Evolutionary conservation across 257 asterid genomes (phyloP).

Genomic region (Solanum chiquidenum): DNA sequence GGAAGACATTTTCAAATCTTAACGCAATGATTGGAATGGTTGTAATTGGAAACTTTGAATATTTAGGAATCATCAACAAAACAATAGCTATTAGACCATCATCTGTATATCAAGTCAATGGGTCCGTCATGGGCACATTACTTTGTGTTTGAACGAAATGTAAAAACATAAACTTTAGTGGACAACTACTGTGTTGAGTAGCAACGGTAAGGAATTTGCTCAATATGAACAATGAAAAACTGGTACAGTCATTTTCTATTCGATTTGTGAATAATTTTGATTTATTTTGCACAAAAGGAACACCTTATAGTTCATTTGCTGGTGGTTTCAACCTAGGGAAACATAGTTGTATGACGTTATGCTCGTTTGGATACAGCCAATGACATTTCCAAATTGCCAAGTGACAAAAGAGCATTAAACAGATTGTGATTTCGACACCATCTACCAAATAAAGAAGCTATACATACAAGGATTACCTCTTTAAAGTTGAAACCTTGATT

Average conservation of each 20-base stretch:
- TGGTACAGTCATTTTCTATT: background rate
- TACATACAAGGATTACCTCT: conserved; percentile 31
- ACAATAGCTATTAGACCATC: background rate
- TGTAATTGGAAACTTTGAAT: background rate
- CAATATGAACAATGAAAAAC: background rate
- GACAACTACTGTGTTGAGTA: background rate
- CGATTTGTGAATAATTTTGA: background rate
- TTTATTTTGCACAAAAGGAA: background rate
- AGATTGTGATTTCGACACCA: background rate
- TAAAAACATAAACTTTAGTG: background rate
- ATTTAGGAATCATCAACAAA: background rate
- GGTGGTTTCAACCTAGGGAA: background rate
- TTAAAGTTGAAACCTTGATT: conserved; percentile 67
- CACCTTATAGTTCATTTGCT: background rate
- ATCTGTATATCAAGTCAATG: background rate
- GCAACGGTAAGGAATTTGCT: background rate
- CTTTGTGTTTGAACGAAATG: background rate
- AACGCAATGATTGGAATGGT: background rate
- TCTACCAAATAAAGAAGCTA: background rate
- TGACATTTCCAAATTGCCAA: background rate
- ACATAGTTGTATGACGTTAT: background rate
- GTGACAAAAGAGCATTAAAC: background rate
- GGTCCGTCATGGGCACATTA: background rate
- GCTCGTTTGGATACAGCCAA: background rate
- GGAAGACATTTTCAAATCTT: background rate